Percentiles rank a stretch among this genome's conserved stretches.
Conservation (phyloP, 2,329 filamentous ascomycete species). For the Aspergillus aculeatus region DNA sequence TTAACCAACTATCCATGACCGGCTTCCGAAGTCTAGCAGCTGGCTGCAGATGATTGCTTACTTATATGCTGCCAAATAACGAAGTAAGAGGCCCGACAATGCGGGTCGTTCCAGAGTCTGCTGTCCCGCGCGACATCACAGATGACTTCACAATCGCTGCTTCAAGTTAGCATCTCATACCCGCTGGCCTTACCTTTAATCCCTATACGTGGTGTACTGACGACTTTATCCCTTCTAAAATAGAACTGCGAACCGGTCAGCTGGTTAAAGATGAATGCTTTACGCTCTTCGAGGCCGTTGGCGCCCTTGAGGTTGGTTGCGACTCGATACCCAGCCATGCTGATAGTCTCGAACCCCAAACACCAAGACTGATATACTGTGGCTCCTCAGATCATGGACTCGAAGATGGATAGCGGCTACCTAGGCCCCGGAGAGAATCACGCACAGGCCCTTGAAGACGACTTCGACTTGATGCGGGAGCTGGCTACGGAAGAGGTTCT, state of each 20-base stretch:
- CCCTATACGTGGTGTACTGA: neutral
- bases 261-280: constrained; percentile 93
- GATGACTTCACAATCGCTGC: constrained; percentile 54
- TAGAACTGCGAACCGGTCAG: constrained; percentile 75
- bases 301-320: constrained; percentile 59
- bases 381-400: constrained; percentile 81
- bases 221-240: neutral
- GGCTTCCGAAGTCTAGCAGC: constrained; percentile 22
- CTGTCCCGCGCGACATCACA: constrained; percentile 54
- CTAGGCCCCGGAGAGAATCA: constrained; percentile 66
- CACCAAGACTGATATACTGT: constrained; percentile 16
- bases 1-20: neutral
- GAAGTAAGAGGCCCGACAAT: constrained; percentile 31
- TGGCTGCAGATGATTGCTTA: constrained; percentile 24
- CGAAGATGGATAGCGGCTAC: constrained; percentile 97
- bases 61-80: constrained; percentile 37
- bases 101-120: constrained; percentile 37
- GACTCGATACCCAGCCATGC: neutral
- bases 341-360: neutral
- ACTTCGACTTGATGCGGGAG: constrained; percentile 69
- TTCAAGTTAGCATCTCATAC: constrained; percentile 40
- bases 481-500: constrained; percentile 77
- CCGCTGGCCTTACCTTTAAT: constrained; percentile 1
- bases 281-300: constrained; percentile 90
- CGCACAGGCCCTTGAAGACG: constrained; percentile 66